Percentiles rank a stretch among this genome's conserved stretches.
Conservation (phyloP, 495 filamentous ascomycete genomes). For the Neurospora terricola region DNA sequence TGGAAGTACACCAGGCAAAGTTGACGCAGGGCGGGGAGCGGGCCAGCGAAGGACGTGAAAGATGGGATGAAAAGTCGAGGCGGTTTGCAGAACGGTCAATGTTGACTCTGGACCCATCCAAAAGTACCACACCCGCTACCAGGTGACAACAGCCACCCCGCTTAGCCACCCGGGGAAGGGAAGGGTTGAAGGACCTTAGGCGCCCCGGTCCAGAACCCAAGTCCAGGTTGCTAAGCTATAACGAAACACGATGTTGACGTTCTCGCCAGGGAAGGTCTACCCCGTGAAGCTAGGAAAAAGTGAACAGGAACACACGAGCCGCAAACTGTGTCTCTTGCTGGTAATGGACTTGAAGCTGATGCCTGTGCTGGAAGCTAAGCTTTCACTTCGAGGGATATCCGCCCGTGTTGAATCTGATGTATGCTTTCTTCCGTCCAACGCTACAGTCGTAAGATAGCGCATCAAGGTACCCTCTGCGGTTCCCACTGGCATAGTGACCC, state of each 20-base stretch:
- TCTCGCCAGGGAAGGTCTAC: neutral
- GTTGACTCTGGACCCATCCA: neutral
- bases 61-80: neutral
- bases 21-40: neutral
- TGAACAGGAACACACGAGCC: neutral
- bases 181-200: neutral
- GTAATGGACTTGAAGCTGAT: neutral
- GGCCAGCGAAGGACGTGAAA: neutral
- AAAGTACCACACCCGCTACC: neutral
- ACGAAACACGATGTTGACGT: neutral
- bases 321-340: neutral
- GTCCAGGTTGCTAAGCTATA: neutral
- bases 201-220: neutral
- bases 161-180: neutral
- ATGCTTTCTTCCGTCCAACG: neutral
- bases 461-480: neutral
- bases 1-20: neutral
- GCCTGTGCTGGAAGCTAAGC: neutral
- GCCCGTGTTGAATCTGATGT: neutral
- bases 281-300: neutral
- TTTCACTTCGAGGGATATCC: neutral
- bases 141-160: neutral
- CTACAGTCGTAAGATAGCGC: neutral
- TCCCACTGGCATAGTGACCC: neutral
- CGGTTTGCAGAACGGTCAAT: neutral